Evolutionary conservation across 2,329 filamentous ascomycete genomes (phyloP), one percentile per base, ranked within the genome.

Genomic region (Thielaviopsis musarum): DNA sequence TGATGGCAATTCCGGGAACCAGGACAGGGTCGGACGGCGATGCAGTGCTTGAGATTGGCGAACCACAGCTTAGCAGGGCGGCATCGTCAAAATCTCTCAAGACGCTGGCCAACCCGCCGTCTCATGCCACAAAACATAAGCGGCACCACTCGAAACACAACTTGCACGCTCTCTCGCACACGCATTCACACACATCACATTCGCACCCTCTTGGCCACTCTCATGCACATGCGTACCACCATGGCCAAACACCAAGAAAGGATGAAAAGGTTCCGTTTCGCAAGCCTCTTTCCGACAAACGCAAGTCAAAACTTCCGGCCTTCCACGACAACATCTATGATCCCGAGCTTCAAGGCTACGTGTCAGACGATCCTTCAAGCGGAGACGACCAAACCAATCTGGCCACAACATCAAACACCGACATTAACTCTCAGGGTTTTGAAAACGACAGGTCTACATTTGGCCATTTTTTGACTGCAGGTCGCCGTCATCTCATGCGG

Each of bases 291-390:
- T 97, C 65, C 88, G 90, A 59, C 86, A 85, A 61, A 77, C 83
- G 12, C 74, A 85, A 83, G 63, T 74, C 81, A 7, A 82, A 83
- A 51, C 78, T 95, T 41, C 85, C 91, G 17, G 90, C 90, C n/a
- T 97, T 98, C 66, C 93, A 98, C 69, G 90, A 34, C 69, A 90
- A 93, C 67, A 95, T 98, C 65, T 97, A 98, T 65, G 93, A 98
- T 68, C 93, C 93, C 1, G 93, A 98, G 67, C 75, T 98, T 58
- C 91, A 91, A 5, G 87, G 89, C 38, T 98, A 94, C 71, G 87
- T 98, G 77, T 98, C 93, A 6, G 93, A 98, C 68, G 90, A 88
- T 54, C 21, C 49, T 21, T 95, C 91, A 1, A 96, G 89, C 66
- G 91, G 87, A 45, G 91, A 95, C 66, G 91, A 98, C 64, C 88